phyloP scores from a whole-genome alignment of 176 grass and related monocot species.

The Tuctoria greenei region DNA sequence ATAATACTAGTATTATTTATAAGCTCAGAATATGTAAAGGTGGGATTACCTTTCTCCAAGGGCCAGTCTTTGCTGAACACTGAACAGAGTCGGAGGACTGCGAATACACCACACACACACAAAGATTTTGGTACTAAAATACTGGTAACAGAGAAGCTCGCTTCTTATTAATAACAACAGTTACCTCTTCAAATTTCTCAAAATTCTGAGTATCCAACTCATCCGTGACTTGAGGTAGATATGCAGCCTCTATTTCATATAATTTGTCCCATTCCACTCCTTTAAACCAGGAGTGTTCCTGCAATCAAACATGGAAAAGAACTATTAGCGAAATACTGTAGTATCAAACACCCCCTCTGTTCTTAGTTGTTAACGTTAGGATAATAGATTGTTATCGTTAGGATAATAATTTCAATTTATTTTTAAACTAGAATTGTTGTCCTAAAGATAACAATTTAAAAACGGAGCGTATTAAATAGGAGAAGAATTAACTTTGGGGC shows the following conservation, averaged over 20 bases:
- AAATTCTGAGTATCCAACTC: slow-evolving; percentile 97
- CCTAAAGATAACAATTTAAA: no score
- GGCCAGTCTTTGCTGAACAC: slow-evolving; percentile 73
- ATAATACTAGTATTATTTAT: background rate
- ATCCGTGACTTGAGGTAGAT: slow-evolving; percentile 89
- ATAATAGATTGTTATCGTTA: no score
- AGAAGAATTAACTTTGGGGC: background rate
- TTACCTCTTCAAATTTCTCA: slow-evolving; percentile 97
- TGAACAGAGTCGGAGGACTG: slow-evolving; percentile 55
- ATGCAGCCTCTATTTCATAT: slow-evolving; percentile 86
- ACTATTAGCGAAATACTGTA: slow-evolving; percentile 18
- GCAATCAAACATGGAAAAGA: slow-evolving; percentile 36
- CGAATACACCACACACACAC: background rate
- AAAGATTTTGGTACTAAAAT: background rate
- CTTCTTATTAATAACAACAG: background rate
- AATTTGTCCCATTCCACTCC: slow-evolving; percentile 71
- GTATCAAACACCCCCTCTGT: background rate
- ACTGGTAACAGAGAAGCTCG: slow-evolving; percentile 6
- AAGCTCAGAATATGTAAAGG: background rate
- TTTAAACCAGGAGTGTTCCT: slow-evolving; percentile 86
- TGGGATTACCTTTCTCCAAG: slow-evolving; percentile 89
- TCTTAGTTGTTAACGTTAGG: no score
- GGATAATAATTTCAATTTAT: no score
- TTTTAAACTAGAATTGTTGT: no score
- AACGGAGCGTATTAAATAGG: no score